Conservation (phyloP, 345 rosid genomes). For the Brassica nigra region DNA sequence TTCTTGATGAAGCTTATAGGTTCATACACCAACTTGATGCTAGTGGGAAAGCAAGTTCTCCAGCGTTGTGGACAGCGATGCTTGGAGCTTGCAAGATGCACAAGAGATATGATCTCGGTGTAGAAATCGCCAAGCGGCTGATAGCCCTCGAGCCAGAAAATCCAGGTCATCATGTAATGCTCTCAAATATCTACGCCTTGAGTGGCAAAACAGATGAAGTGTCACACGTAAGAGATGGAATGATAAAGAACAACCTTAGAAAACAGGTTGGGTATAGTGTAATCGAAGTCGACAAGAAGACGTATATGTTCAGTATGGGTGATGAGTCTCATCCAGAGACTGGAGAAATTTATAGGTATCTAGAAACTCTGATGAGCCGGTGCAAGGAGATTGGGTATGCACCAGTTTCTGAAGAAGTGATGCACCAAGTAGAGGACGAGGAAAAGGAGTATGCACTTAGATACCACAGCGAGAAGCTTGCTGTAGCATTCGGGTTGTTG, state of each 20-base stretch:
- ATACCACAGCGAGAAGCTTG: constrained; percentile 88
- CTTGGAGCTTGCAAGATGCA: constrained; percentile 98
- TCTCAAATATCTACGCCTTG: constrained; percentile 77
- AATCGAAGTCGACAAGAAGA: constrained; percentile 54
- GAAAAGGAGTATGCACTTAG: constrained; percentile 74
- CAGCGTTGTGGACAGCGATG: constrained; percentile 91
- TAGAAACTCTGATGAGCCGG: constrained; percentile 65
- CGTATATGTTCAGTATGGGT: constrained; percentile 74
- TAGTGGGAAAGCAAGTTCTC: constrained; percentile 47
- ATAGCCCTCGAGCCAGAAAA: constrained; percentile 72
- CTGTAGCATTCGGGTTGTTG: constrained; percentile 68
- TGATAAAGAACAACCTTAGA: constrained; percentile 60
- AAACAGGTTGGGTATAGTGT: constrained; percentile 83
- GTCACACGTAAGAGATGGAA: constrained; percentile 59
- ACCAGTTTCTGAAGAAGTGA: constrained; percentile 55
- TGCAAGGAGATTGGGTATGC: constrained; percentile 72
- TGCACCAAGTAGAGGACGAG: constrained; percentile 89
- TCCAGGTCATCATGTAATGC: constrained; percentile 88
- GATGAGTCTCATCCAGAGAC: constrained; percentile 70
- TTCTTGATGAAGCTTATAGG: constrained; percentile 59
- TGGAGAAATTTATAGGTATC: constrained; percentile 50
- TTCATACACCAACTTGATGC: constrained; percentile 51
- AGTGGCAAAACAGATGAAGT: constrained; percentile 75
- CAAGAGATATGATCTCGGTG: constrained; percentile 72
- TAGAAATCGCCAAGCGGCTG: constrained; percentile 69